Conservation (phyloP, 257 asterid genomes). For the Nicotiana obtusifolia region DNA sequence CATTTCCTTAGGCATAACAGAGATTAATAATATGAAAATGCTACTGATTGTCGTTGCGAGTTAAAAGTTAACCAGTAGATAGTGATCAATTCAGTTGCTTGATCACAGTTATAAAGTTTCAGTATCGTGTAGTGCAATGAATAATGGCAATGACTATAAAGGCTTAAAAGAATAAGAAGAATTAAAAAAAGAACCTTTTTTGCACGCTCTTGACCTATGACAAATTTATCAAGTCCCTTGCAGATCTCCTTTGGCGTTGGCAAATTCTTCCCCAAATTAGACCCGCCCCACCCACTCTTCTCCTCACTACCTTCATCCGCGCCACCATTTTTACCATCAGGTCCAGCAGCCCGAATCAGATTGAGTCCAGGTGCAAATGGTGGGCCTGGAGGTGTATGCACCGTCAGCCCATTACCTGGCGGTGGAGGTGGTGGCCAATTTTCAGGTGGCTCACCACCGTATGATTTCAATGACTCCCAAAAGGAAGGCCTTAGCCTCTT, state of each 20-base stretch:
- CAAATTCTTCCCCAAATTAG: constrained; percentile 66
- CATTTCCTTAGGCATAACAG: background rate
- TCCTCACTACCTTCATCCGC: constrained; percentile 35
- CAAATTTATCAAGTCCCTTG: constrained; percentile 82
- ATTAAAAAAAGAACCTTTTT: constrained; percentile 55
- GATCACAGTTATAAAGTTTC: background rate
- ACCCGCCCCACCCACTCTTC: constrained; percentile 81
- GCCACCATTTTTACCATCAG: constrained; percentile 25
- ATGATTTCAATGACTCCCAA: constrained; percentile 76
- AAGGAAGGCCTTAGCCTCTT: constrained; percentile 57
- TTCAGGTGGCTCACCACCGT: constrained; percentile 68
- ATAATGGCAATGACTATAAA: background rate
- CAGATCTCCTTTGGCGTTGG: constrained; percentile 97
- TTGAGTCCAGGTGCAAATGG: constrained; percentile 88
- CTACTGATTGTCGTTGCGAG: background rate
- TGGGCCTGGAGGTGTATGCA: constrained; percentile 90
- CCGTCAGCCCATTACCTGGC: constrained; percentile 61
- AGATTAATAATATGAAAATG: background rate
- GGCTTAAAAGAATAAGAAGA: background rate
- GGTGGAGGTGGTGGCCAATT: constrained; percentile 52
- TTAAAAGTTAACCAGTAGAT: background rate
- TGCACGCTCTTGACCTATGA: constrained; percentile 89
- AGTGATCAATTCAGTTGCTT: background rate
- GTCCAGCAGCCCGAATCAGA: constrained; percentile 46
- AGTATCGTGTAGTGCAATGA: background rate